Conservation (phyloP, 2,329 filamentous ascomycete species). For the Plenodomus lindquistii region DNA sequence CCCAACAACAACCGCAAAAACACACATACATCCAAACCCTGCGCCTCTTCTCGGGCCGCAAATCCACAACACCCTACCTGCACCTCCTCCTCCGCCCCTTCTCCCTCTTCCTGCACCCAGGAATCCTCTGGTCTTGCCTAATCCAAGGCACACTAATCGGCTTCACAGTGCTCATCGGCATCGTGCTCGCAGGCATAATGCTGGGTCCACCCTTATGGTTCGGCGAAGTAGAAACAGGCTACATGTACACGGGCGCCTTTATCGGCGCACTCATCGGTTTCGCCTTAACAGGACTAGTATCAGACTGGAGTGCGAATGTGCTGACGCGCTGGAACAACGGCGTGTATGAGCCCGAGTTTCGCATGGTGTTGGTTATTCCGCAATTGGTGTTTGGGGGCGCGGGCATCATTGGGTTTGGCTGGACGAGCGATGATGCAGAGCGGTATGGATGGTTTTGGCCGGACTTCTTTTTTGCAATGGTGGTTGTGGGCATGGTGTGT, state of each 20-base stretch:
- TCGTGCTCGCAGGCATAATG: conserved; percentile 82
- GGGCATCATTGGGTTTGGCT: conserved; percentile 83
- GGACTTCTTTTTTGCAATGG: conserved; percentile 79
- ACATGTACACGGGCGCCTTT: conserved; percentile 79
- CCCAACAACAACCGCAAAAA: conserved; percentile 49
- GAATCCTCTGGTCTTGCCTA: conserved; percentile 56
- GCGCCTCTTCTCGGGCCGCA: conserved; percentile 76
- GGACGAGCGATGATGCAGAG: conserved; percentile 64
- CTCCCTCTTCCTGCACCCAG: conserved; percentile 42
- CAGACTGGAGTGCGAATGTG: conserved; percentile 71
- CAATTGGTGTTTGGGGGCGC: conserved; percentile 77
- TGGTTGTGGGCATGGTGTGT: conserved; percentile 89
- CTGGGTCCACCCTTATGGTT: conserved; percentile 81
- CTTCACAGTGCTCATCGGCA: conserved; percentile 90
- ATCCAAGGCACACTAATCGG: conserved; percentile 90
- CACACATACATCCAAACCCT: conserved; percentile 63
- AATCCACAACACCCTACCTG: conserved; percentile 75
- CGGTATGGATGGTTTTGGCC: conserved; percentile 74
- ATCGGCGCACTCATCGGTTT: conserved; percentile 81
- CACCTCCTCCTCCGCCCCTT: conserved; percentile 61
- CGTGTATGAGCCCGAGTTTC: conserved; percentile 89
- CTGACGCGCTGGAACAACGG: conserved; percentile 78
- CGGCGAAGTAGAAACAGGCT: conserved; percentile 80
- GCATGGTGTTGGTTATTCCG: conserved; percentile 79
- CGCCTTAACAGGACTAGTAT: conserved; percentile 70